Evolutionary conservation across 169 alveolate species (phyloP).

Genomic region (Cryptosporidium andersoni): DNA sequence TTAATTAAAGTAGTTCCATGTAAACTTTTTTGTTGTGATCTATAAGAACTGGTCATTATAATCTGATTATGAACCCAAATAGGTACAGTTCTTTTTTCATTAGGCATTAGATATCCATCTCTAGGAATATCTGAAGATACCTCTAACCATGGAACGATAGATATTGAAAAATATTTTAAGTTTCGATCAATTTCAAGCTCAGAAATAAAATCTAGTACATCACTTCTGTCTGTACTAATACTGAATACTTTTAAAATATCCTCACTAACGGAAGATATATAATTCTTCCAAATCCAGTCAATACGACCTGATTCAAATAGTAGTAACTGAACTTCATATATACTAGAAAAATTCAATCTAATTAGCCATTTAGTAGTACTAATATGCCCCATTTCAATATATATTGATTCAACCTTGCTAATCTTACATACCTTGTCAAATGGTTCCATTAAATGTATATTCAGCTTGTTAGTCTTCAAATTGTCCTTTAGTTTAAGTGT

Average conservation of each 20-base stretch:
- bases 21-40: conserved; percentile 11
- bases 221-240: too few species aligned
- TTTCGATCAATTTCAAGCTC: neutral
- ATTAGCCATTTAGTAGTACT: conserved; percentile 28
- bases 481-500: neutral
- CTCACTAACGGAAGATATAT: neutral
- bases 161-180: neutral
- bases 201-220: neutral
- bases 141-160: conserved; percentile 62
- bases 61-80: conserved; percentile 53
- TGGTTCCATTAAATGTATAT: neutral
- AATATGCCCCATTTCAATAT: conserved; percentile 3
- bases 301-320: conserved; percentile 42
- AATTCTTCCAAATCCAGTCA: conserved; percentile 10
- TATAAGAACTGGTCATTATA: conserved; percentile 14
- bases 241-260: neutral
- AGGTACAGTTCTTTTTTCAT: conserved; percentile 39
- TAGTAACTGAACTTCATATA: neutral
- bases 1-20: conserved; percentile 5
- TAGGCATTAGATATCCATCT: conserved; percentile 34
- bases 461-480: neutral
- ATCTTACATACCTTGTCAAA: neutral
- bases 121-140: conserved; percentile 45
- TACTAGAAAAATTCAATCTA: neutral
- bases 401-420: neutral